Percentiles rank a stretch among this genome's conserved stretches.
phyloP scores from a whole-genome alignment of 495 filamentous ascomycete genomes.

The Penicillium canescens region DNA sequence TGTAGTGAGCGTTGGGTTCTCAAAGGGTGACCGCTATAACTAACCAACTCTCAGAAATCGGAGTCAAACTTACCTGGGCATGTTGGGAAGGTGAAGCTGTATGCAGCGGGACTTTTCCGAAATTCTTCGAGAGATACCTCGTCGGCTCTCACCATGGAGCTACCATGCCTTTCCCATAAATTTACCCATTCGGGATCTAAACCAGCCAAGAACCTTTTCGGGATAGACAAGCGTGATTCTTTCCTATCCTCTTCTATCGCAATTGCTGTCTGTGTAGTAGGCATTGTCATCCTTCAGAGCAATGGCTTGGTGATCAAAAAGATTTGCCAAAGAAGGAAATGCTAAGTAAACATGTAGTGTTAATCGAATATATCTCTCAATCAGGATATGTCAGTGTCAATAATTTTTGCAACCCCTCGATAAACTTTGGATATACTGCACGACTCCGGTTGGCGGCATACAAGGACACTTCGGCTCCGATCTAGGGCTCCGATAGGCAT shows the following conservation, averaged over 20 bases:
- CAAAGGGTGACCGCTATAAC: too few species aligned
- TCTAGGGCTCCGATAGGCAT: constrained; percentile 6
- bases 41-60: not conserved
- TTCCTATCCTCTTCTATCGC: not conserved
- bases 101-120: constrained; percentile 34
- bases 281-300: not conserved
- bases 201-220: constrained; percentile 12
- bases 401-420: not conserved
- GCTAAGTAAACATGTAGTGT: not conserved
- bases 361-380: too few species aligned
- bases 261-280: not conserved
- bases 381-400: not conserved
- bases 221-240: constrained; percentile 7
- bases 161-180: constrained; percentile 17
- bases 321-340: not conserved
- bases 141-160: constrained; percentile 18
- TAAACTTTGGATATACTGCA: not conserved
- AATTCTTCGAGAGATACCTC: constrained; percentile 32
- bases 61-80: constrained; percentile 27
- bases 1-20: not conserved
- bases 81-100: constrained; percentile 32
- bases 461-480: not conserved
- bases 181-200: constrained; percentile 20
- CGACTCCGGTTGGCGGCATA: constrained; percentile 6
- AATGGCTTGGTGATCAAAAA: not conserved